Evolutionary conservation across 2,329 filamentous ascomycete species (phyloP).

Genomic region (Aspergillus uvarum): DNA sequence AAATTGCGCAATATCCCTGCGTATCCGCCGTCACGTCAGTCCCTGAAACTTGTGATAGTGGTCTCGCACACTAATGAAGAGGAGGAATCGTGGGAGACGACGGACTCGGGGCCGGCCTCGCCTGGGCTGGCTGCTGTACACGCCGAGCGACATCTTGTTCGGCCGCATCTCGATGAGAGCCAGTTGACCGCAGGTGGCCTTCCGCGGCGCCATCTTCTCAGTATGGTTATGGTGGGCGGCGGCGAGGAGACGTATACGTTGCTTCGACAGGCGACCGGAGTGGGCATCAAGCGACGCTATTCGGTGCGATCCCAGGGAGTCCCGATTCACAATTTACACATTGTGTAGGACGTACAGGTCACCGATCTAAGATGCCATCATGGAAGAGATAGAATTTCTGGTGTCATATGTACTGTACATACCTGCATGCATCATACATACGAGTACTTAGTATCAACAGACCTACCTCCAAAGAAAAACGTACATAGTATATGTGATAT

Average conservation of each 20-base stretch:
- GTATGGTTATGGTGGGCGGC: constrained; percentile 79
- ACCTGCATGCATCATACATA: not conserved
- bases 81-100: constrained; percentile 36
- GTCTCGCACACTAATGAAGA: constrained; percentile 64
- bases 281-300: constrained; percentile 77
- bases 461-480: too few species aligned
- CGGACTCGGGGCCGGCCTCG: constrained; percentile 10
- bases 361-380: not conserved
- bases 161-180: constrained; percentile 72
- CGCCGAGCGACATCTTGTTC: constrained; percentile 46
- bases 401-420: not conserved
- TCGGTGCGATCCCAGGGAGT: constrained; percentile 78
- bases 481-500: too few species aligned
- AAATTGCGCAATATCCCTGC: constrained; percentile 85
- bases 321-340: constrained; percentile 73
- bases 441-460: not conserved
- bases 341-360: constrained; percentile 42
- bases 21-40: constrained; percentile 60
- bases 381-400: not conserved
- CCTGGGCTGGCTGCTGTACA: constrained; percentile 32
- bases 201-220: constrained; percentile 68
- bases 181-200: constrained; percentile 72
- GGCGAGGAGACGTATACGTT: constrained; percentile 64
- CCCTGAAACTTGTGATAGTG: constrained; percentile 78
- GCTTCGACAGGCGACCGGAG: constrained; percentile 61